Conservation (phyloP, 1,139 yeast genomes). For the Tardiomyces blankii region DNA sequence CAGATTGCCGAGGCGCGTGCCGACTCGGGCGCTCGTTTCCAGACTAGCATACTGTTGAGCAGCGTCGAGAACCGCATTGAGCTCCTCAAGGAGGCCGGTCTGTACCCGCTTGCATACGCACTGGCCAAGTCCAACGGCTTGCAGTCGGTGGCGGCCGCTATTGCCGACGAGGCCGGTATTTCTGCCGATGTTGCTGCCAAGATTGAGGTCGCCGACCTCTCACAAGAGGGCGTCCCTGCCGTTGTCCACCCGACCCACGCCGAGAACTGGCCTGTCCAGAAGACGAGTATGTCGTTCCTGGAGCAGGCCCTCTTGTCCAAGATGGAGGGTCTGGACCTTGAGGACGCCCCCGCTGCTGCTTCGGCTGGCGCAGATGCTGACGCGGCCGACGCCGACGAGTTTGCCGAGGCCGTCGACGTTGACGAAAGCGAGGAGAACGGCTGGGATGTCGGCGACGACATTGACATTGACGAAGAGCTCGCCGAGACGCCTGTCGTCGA, state of each 20-base stretch:
- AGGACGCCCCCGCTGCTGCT: slow-evolving; percentile 16
- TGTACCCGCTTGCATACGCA: slow-evolving; percentile 85
- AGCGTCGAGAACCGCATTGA: slow-evolving; percentile 68
- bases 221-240: slow-evolving; percentile 31
- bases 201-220: slow-evolving; percentile 32
- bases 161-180: slow-evolving; percentile 52
- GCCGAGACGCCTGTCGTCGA: slow-evolving; percentile 52
- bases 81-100: slow-evolving; percentile 66
- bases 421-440: slow-evolving; percentile 26
- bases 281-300: slow-evolving; percentile 64
- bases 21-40: slow-evolving; percentile 69
- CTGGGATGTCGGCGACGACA: slow-evolving; percentile 31
- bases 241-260: slow-evolving; percentile 37
- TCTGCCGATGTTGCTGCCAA: slow-evolving; percentile 44
- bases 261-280: slow-evolving; percentile 74
- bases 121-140: slow-evolving; percentile 84
- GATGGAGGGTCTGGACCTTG: slow-evolving; percentile 50
- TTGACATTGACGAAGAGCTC: slow-evolving; percentile 51
- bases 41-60: slow-evolving; percentile 69
- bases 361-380: slow-evolving; percentile 10
- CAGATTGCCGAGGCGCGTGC: slow-evolving; percentile 83
- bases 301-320: slow-evolving; percentile 78
- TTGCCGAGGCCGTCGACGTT: slow-evolving; percentile 10
- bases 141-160: slow-evolving; percentile 58
- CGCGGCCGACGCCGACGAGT: slow-evolving; percentile 6